Evolutionary conservation across 306 rosid genomes (phyloP).

Genomic region (Inga oerstediana): DNA sequence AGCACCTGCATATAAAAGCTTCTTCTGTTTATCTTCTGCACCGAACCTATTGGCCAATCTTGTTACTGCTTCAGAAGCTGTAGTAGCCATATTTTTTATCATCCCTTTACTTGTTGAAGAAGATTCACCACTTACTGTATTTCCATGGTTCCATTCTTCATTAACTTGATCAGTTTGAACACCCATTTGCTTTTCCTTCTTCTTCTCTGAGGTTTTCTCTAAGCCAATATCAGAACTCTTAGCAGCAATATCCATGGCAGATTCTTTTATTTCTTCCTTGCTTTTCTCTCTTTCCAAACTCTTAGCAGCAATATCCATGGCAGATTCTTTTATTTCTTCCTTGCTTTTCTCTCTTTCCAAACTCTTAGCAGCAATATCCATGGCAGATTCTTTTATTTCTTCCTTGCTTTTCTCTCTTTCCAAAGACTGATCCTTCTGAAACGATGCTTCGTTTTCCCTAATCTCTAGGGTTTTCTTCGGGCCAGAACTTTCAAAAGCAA

Average conservation of each 20-base stretch:
- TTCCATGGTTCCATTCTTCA: not conserved
- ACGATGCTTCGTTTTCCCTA: not conserved
- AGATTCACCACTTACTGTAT: not conserved
- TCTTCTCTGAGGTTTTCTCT: not conserved
- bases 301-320: not conserved
- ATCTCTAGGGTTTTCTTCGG: not conserved
- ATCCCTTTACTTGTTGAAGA: conserved; percentile 27
- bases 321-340: not conserved
- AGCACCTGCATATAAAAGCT: conserved; percentile 38
- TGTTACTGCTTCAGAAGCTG: conserved; percentile 40
- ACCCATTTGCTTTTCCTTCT: not conserved
- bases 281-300: not conserved
- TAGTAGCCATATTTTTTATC: conserved; percentile 19
- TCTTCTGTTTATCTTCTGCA: conserved; percentile 46
- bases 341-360: not conserved
- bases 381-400: conserved; percentile 7
- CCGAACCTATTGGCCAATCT: conserved; percentile 26
- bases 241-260: not conserved
- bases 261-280: not conserved
- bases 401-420: not conserved
- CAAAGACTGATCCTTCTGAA: not conserved
- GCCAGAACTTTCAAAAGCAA: not conserved
- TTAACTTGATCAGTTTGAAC: not conserved
- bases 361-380: not conserved
- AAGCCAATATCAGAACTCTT: not conserved